A percentile compares a stretch with the other conserved stretches of the same genome.
phyloP scores from a whole-genome alignment of 1,284 basidiomycete species.

The Moniliella sp. region DNA sequence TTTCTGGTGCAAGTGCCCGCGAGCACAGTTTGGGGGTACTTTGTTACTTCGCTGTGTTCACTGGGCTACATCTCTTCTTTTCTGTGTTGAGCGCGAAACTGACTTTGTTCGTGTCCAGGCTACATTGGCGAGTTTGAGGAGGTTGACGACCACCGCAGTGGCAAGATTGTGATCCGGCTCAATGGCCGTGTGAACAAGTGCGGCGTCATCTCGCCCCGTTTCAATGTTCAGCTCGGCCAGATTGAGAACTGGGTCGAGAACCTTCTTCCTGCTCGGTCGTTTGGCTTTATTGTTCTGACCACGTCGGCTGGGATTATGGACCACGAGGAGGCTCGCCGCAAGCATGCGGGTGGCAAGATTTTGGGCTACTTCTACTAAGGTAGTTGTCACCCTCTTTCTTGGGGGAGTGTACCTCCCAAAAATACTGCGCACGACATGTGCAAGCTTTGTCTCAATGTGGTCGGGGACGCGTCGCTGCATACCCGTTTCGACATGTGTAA shows the following conservation, averaged over 20 bases:
- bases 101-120: too few relatives aligned
- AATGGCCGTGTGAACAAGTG: conserved; percentile 95
- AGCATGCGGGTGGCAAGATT: conserved; percentile 77
- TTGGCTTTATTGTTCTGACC: conserved; percentile 90
- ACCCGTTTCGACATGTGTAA: too few relatives aligned
- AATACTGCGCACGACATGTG: too few relatives aligned
- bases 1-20: too few relatives aligned
- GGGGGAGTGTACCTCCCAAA: too few relatives aligned
- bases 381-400: too few relatives aligned
- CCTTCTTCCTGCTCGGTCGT: conserved; percentile 48
- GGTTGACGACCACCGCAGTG: conserved; percentile 94
- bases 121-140: conserved; percentile 99
- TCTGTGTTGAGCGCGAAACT: neutral
- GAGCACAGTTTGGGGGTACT: too few relatives aligned
- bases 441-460: too few relatives aligned
- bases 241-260: conserved; percentile 57
- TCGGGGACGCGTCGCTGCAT: too few relatives aligned
- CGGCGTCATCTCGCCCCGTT: conserved; percentile 92
- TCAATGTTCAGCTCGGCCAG: conserved; percentile 79
- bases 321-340: conserved; percentile 95
- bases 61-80: too few relatives aligned
- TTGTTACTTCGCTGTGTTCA: too few relatives aligned
- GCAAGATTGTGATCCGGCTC: conserved; percentile 93
- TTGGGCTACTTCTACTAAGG: conserved; percentile 35
- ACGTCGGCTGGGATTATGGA: conserved; percentile 96